These are phyloP conservation scores for Ulvella scutata DNA, from an alignment of 139 green algal genomes.

Conservation along the genomic window DNA sequence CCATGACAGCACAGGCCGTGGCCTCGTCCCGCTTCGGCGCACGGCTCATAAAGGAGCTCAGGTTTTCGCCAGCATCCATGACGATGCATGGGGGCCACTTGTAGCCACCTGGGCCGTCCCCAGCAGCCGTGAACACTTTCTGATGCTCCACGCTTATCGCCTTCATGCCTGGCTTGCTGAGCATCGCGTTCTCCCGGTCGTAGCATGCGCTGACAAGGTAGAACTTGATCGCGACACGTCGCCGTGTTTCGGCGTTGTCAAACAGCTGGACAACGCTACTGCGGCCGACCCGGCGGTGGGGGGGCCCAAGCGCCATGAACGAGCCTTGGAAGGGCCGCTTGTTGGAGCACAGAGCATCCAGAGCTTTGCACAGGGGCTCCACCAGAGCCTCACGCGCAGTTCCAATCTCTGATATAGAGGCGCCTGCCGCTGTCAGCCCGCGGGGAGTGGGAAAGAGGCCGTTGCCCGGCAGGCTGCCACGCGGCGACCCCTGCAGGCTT, in stretches of 20 bases:
- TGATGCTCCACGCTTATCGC: neutral
- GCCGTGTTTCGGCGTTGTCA: neutral
- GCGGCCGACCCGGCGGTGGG: neutral
- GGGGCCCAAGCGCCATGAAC: neutral
- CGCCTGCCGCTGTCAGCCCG: too few species aligned
- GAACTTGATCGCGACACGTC: neutral
- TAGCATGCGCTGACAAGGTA: neutral
- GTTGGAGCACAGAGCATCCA: neutral
- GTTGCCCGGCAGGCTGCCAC: too few species aligned
- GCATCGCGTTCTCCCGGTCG: neutral
- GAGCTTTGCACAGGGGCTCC: neutral
- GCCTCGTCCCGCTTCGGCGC: neutral
- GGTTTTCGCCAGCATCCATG: neutral
- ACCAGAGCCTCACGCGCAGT: too few species aligned
- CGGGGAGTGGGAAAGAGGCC: too few species aligned
- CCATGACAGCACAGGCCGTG: neutral
- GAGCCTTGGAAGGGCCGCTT: neutral
- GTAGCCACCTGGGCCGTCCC: neutral
- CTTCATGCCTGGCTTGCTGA: neutral
- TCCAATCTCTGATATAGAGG: too few species aligned
- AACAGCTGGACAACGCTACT: neutral
- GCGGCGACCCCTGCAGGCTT: too few species aligned
- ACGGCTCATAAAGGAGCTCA: neutral
- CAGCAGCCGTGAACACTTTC: neutral
- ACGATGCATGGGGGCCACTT: constrained; percentile 1